Evolutionary conservation across 2,329 filamentous ascomycete genomes (phyloP), one percentile per base, ranked within the genome.

Genomic region (Dothistroma septosporum): DNA sequence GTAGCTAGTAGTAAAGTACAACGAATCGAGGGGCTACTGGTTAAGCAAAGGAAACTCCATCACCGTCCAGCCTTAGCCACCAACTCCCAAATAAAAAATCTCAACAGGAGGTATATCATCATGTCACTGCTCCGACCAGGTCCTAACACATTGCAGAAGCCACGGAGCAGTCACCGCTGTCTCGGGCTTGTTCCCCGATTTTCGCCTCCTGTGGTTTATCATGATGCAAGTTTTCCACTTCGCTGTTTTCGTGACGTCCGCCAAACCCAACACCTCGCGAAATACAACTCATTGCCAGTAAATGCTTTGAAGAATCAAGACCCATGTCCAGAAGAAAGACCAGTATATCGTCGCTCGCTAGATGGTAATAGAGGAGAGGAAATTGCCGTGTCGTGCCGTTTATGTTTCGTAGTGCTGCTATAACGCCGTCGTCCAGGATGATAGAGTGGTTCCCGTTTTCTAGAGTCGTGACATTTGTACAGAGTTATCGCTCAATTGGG

Each of bases 401-500:
- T 48, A 63, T 61, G 61, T 57, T 65, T 67, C 65, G 63, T 67
- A 61, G 66, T 67, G 65, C 65, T 65, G 65, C 57, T 61, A 11
- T 57, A 66, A 66, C 65, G 63, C 65, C 65, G 61, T 67, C 62
- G 57, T 67, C 63, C 61, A 57, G 57, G 58, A 47, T 59, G 53
- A 52, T 33, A 49, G 57, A 56, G 53, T 53, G 32, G 52, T 59
- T 61, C 60, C 60, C 64, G 54, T 58, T 61, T 61, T 63, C 60
- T 61, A 64, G 61, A 62, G 59, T 65, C 56, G 61, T 65, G 22
- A 63, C 56, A 62, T 67, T 66, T 67, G 63, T 67, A 67, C 65
- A 67, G 64, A 61, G 63, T 44, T 66, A 66, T 67, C 61, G 61
- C 56, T 61, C 59, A 55, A 60, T 53, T n/a, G 28, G 31, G 24